Conservation (phyloP, 208 protist species). For the Acanthamoeba culbertsoni region DNA sequence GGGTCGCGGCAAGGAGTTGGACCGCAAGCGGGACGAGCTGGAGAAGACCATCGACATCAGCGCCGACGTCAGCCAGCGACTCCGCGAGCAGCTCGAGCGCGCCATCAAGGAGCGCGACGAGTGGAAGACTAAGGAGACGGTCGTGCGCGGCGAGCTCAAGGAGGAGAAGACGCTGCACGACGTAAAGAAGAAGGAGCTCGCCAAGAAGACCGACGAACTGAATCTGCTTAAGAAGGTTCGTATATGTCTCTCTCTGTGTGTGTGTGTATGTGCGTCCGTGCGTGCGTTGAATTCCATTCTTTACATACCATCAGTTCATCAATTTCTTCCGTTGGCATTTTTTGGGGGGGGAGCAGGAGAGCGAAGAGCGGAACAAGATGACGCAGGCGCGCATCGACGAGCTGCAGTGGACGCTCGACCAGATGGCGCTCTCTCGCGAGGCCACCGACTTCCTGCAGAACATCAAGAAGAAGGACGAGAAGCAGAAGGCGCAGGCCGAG, state of each 20-base stretch:
- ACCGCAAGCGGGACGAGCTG: conserved; percentile 13
- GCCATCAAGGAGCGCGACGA: background rate
- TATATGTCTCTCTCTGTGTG: no score
- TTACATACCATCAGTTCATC: no score
- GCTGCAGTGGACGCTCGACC: conserved; percentile 33
- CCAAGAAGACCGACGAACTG: conserved; percentile 32
- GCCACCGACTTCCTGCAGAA: background rate
- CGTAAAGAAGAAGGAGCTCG: background rate
- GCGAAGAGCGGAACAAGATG: background rate
- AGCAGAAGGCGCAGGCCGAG: conserved; percentile 15
- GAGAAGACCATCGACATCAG: conserved; percentile 37
- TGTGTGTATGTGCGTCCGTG: background rate
- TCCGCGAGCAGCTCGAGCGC: conserved; percentile 12
- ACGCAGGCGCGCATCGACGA: background rate
- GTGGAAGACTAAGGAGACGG: conserved; percentile 3
- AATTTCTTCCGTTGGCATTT: no score
- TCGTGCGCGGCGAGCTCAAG: background rate
- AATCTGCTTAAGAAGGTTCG: background rate
- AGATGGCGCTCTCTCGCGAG: background rate
- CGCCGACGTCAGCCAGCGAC: background rate
- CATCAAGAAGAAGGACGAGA: conserved; percentile 17
- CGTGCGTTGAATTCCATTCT: background rate
- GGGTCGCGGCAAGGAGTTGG: background rate
- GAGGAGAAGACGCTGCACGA: conserved; percentile 1
- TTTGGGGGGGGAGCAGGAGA: no score